Evolutionary conservation across 192 early-diverging fungal genomes (phyloP), one percentile per base, ranked within the genome.

Genomic region (Linnemannia hyalina): DNA sequence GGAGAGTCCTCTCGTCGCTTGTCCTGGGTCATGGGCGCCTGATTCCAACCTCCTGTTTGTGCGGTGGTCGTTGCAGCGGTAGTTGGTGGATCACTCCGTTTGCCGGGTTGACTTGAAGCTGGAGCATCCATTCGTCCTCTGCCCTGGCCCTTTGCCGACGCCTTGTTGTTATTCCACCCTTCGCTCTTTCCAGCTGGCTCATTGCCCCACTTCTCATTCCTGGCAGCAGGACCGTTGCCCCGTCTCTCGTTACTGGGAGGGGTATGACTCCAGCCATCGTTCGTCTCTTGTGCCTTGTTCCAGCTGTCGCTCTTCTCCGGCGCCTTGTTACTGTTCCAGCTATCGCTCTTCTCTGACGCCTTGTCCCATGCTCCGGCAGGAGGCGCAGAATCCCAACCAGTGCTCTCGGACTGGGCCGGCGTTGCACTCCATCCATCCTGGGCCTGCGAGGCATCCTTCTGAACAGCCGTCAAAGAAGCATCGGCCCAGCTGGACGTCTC

Each of bases 401-500:
- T 32, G 29, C 26, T 65, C 26, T 65, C 29, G n/a, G 60, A 5
- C 32, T 26, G 60, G 29, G 16, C 57, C 29, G 57, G 52, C 38
- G 52, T 7, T 8, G 54, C 70, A 41, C 70, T 70, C 70, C 77
- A 42, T 9, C 70, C 76, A 70, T 52, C 38, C 29, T 77, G 74
- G 54, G 74, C 38, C 18, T 29, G 29, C 18, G 20, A 22, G 7
- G 16, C 46, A 22, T 68, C 55, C 60, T 63, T 76, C 40, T 63
- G 38, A 42, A 7, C 70, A 23, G 70, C 73, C 35, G 32, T 74
- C 18, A 18, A 38, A 29, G 73, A 13, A 35, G 29, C 0, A 32
- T 22, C 46, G 1, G 57, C 41, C 73, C 73, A 75, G 32, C 36
- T 38, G 23, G 35, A 23, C 1, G 16, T 4, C 9, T 36, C 36